These are phyloP conservation scores for Arabidopsis thaliana DNA, from an alignment of 345 rosid species.

Conservation along the genomic window DNA sequence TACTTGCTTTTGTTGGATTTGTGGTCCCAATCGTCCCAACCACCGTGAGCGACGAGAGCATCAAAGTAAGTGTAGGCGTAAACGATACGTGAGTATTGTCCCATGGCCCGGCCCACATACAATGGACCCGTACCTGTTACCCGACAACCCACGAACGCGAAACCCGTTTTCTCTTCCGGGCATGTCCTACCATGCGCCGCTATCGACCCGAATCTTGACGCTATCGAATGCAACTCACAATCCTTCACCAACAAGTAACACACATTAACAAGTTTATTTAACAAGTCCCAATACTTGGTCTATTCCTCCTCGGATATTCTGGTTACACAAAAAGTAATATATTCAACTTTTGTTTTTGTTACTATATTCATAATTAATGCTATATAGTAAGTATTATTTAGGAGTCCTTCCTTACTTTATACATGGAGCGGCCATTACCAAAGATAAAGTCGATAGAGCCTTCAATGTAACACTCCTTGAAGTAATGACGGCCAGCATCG, in stretches of 20 bases:
- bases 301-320: background rate
- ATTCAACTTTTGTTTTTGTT: background rate
- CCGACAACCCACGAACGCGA: conserved; percentile 72
- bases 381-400: background rate
- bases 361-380: background rate
- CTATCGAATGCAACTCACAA: conserved; percentile 93
- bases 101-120: conserved; percentile 97
- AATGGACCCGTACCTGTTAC: conserved; percentile 85
- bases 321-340: background rate
- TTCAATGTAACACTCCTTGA: conserved; percentile 88
- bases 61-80: conserved; percentile 88
- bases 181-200: conserved; percentile 86
- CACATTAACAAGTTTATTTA: background rate
- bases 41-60: conserved; percentile 87
- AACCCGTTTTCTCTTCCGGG: conserved; percentile 90
- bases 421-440: conserved; percentile 95
- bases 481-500: conserved; percentile 94
- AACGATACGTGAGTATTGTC: conserved; percentile 92
- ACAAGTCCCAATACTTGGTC: background rate
- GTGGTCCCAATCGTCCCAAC: conserved; percentile 99
- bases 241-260: conserved; percentile 55
- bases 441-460: conserved; percentile 96
- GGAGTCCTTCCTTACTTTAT: conserved; percentile 64
- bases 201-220: conserved; percentile 86
- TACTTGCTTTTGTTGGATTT: conserved; percentile 88